These are phyloP conservation scores for Tuber brumale DNA, from an alignment of 495 filamentous ascomycete species.

Conservation along the genomic window DNA sequence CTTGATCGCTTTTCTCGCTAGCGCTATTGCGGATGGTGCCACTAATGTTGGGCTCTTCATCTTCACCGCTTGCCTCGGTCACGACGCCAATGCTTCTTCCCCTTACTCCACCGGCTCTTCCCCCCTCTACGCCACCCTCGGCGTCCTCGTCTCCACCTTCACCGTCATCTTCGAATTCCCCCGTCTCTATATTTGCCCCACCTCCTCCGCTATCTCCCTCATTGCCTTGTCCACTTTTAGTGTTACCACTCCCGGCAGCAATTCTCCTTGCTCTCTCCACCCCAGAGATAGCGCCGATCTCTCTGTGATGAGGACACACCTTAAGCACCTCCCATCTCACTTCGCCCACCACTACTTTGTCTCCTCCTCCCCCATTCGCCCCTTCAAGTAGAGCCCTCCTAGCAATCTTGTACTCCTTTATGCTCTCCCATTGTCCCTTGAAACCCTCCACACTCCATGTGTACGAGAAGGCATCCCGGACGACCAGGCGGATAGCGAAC, in stretches of 20 bases:
- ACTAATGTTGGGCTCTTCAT: too few relatives aligned
- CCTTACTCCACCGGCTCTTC: neutral
- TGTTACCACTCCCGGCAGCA: too few relatives aligned
- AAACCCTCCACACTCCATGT: neutral
- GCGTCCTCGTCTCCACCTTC: neutral
- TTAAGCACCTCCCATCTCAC: neutral
- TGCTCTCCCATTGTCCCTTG: neutral
- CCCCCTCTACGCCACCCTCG: neutral
- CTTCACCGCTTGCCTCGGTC: too few relatives aligned
- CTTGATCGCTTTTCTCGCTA: too few relatives aligned
- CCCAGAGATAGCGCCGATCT: neutral
- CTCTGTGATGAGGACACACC: neutral
- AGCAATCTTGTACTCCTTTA: neutral
- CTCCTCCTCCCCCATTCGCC: neutral
- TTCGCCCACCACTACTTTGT: neutral
- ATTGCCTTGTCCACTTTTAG: conserved; percentile 21
- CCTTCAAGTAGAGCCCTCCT: neutral
- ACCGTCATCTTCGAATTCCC: neutral
- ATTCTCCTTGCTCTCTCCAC: too few relatives aligned
- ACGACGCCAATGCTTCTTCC: too few relatives aligned
- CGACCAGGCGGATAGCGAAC: neutral
- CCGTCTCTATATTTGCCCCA: conserved; percentile 26
- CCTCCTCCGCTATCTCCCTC: conserved; percentile 29
- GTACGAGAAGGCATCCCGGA: neutral
- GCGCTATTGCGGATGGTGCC: too few relatives aligned